phyloP scores from a whole-genome alignment of 176 grass and related monocot species.

The Musa itinerans region DNA sequence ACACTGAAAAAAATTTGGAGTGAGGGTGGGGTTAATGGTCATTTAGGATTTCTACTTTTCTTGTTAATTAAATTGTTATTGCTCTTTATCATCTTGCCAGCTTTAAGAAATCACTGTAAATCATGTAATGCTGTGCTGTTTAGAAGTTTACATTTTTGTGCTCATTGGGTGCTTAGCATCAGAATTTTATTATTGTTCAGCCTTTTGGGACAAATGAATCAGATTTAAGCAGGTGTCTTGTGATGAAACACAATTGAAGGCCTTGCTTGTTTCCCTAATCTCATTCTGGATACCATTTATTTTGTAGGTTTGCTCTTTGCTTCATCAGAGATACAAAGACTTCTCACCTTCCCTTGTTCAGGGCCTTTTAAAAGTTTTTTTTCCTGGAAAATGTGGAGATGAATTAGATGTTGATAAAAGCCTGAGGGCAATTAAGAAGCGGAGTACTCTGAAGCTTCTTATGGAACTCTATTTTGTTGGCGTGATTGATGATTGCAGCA shows the following conservation, averaged over 20 bases:
- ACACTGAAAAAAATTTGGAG: too few relatives aligned
- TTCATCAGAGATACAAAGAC: conserved; percentile 99
- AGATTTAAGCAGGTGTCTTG: background rate
- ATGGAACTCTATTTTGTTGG: conserved; percentile 97
- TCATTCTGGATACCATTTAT: background rate
- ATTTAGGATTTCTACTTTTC: background rate
- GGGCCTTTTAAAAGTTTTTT: conserved; percentile 87
- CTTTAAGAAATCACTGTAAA: background rate
- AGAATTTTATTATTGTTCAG: background rate
- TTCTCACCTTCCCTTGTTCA: conserved; percentile 91
- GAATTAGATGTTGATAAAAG: conserved; percentile 79
- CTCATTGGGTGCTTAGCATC: background rate
- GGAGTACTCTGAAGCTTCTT: conserved; percentile 95
- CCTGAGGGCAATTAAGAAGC: conserved; percentile 79
- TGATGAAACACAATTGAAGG: background rate
- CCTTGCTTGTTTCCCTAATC: background rate
- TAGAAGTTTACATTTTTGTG: background rate
- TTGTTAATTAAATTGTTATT: background rate
- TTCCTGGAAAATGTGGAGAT: conserved; percentile 83
- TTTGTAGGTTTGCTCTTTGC: conserved; percentile 84
- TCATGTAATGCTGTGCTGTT: background rate
- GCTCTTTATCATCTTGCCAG: background rate
- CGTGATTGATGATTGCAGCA: conserved; percentile 71
- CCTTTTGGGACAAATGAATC: background rate
- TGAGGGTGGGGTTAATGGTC: background rate